phyloP scores from a whole-genome alignment of 163 green algal species.

The Volvox carteri region DNA sequence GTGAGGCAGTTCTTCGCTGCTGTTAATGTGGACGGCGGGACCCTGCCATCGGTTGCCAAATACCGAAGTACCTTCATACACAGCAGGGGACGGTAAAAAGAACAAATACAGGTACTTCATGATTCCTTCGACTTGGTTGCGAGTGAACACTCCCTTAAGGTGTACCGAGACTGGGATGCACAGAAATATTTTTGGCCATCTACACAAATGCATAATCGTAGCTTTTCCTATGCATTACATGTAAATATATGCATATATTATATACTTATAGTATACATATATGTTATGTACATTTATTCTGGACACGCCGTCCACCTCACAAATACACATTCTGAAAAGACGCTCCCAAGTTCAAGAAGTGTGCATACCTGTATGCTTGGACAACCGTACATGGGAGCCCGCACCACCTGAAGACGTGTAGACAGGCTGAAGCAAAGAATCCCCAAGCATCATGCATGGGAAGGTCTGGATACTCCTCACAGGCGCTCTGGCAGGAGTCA shows the following conservation, averaged over 20 bases:
- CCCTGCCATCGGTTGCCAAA: background rate
- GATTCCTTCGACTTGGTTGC: too few relatives aligned
- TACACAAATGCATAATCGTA: background rate
- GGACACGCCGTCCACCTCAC: background rate
- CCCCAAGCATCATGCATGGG: constrained; percentile 65
- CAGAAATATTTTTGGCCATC: too few relatives aligned
- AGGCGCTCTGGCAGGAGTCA: constrained; percentile 64
- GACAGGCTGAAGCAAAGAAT: background rate
- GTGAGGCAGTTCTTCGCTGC: background rate
- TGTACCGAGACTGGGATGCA: too few relatives aligned
- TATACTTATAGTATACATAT: background rate
- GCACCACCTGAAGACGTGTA: constrained; percentile 66
- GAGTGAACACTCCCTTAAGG: too few relatives aligned
- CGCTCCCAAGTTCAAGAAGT: background rate
- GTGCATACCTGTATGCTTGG: constrained; percentile 74
- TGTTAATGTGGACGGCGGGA: background rate
- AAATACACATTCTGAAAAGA: background rate
- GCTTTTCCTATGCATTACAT: background rate
- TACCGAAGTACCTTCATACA: background rate
- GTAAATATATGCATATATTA: background rate
- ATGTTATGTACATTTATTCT: background rate
- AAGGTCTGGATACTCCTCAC: constrained; percentile 76
- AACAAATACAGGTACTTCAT: background rate
- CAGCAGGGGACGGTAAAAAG: background rate
- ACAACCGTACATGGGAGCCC: constrained; percentile 76